Evolutionary conservation across 2,329 filamentous ascomycete species (phyloP).

Genomic region (Sclerotiophoma versabilis): DNA sequence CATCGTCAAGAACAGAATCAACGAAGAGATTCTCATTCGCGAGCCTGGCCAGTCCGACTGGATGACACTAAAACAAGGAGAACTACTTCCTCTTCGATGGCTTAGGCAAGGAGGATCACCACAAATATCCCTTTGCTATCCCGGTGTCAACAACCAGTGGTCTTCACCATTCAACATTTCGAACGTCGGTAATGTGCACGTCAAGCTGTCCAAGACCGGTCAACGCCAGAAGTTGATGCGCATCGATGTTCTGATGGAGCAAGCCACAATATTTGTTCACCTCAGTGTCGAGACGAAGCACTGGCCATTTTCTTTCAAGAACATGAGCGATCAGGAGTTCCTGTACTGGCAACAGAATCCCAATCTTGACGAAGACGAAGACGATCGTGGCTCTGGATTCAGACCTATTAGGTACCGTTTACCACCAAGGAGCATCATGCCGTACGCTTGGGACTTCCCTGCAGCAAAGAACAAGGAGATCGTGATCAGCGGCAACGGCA

Average conservation of each 20-base stretch:
- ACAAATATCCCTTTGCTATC: constrained; percentile 90
- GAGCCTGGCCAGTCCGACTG: constrained; percentile 91
- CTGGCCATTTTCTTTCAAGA: constrained; percentile 98
- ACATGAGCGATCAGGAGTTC: constrained; percentile 96
- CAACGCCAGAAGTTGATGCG: constrained; percentile 88
- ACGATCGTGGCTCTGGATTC: constrained; percentile 83
- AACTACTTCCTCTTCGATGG: constrained; percentile 87
- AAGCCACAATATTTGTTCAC: constrained; percentile 91
- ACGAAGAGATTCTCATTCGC: constrained; percentile 85
- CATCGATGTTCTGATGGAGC: constrained; percentile 89
- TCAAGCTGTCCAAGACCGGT: constrained; percentile 90
- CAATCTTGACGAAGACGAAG: constrained; percentile 89
- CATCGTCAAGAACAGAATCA: constrained; percentile 90
- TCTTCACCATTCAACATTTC: constrained; percentile 98
- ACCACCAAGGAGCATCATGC: constrained; percentile 96
- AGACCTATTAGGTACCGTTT: constrained; percentile 90
- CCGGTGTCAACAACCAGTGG: constrained; percentile 96
- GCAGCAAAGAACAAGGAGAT: constrained; percentile 96
- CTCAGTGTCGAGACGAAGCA: constrained; percentile 90
- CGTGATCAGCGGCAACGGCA: constrained; percentile 78
- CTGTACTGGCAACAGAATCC: constrained; percentile 96
- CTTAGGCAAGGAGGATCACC: constrained; percentile 83
- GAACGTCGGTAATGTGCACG: constrained; percentile 87
- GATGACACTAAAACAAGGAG: constrained; percentile 77
- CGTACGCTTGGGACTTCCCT: constrained; percentile 98